Conservation (phyloP, 1,284 basidiomycete species). For the Sporisorium reilianum region DNA sequence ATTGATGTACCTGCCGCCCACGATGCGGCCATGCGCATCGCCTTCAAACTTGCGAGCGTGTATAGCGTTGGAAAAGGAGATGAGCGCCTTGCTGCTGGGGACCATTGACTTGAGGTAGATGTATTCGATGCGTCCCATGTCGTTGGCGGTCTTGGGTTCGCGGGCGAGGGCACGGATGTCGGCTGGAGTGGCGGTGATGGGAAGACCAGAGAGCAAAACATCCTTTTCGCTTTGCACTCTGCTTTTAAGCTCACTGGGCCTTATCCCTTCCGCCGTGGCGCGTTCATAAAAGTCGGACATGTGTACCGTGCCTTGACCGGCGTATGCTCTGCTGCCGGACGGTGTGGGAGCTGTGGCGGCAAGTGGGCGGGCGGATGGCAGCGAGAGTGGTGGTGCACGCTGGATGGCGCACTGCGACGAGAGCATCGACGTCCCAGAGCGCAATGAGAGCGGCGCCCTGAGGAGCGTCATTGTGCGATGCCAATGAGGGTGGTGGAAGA, state of each 20-base stretch:
- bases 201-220: constrained; percentile 32
- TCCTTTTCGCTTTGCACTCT: constrained; percentile 10
- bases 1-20: constrained; percentile 30
- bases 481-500: neutral
- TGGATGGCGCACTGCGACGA: neutral
- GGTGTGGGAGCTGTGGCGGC: neutral
- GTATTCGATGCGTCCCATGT: constrained; percentile 37
- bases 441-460: constrained; percentile 25
- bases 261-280: constrained; percentile 2
- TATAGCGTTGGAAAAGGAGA: constrained; percentile 21
- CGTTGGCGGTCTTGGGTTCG: constrained; percentile 20
- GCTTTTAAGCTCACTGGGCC: neutral
- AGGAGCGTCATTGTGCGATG: constrained; percentile 25
- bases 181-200: constrained; percentile 30
- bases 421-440: constrained; percentile 15
- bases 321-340: constrained; percentile 6
- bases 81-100: constrained; percentile 29
- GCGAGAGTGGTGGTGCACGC: neutral
- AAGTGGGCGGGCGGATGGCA: neutral
- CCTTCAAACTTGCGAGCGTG: constrained; percentile 24
- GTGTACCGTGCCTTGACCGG: neutral
- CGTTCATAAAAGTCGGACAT: constrained; percentile 1
- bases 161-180: constrained; percentile 33
- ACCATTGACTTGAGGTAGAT: constrained; percentile 25
- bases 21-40: constrained; percentile 19